A percentile compares a stretch with the other conserved stretches of the same genome.
Conservation (phyloP, 1,284 basidiomycete species). For the Limonomyces culmigenus region DNA sequence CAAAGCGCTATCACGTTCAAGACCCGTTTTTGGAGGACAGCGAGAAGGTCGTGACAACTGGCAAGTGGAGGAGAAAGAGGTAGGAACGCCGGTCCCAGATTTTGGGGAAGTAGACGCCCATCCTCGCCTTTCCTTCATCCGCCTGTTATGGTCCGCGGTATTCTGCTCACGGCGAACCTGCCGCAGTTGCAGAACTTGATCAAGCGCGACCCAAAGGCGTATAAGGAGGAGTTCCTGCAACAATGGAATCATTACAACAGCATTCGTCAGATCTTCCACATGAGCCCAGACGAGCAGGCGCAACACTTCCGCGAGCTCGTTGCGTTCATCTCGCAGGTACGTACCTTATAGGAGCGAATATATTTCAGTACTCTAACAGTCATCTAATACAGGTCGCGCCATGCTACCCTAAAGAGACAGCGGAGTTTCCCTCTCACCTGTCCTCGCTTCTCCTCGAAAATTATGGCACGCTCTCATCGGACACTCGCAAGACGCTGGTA, state of each 20-base stretch:
- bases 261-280: constrained; percentile 69
- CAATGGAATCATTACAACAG: constrained; percentile 97
- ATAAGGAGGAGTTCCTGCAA: constrained; percentile 94
- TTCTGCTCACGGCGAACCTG: constrained; percentile 52
- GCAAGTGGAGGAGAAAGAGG: no score
- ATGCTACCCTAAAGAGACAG: constrained; percentile 80
- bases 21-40: no score
- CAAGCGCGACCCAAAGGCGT: constrained; percentile 82
- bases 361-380: constrained; percentile 1
- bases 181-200: constrained; percentile 90
- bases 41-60: no score
- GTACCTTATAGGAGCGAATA: constrained; percentile 7
- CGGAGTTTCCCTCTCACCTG: constrained; percentile 67
- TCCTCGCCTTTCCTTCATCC: no score
- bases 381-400: constrained; percentile 46
- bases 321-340: constrained; percentile 69
- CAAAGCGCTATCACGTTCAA: no score
- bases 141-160: constrained; percentile 40
- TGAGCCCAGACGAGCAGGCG: constrained; percentile 65
- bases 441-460: constrained; percentile 61
- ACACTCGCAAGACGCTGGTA: constrained; percentile 69
- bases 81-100: no score
- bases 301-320: constrained; percentile 76
- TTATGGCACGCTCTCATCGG: constrained; percentile 56
- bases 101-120: no score